These are phyloP conservation scores for Proliferodiscus dingleyae DNA, from an alignment of 2,329 filamentous ascomycete species.

Conservation along the genomic window DNA sequence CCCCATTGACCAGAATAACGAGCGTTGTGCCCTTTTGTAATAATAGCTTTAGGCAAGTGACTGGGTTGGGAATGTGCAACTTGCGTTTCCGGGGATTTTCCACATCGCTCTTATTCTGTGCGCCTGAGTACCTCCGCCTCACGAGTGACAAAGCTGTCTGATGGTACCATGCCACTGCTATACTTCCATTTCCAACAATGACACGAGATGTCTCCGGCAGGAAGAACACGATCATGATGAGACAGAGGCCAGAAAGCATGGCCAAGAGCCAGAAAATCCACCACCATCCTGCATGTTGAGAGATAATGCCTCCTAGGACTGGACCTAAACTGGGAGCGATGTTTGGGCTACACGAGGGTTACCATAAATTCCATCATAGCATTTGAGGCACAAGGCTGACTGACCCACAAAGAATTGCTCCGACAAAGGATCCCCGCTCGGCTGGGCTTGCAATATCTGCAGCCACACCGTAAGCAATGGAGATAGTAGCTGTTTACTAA, in stretches of 20 bases:
- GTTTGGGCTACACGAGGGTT: neutral
- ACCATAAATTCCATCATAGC: no score
- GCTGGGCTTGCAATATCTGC: conserved; percentile 58
- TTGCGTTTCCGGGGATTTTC: neutral
- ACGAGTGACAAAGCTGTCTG: neutral
- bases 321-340: conserved; percentile 29
- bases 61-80: conserved; percentile 32
- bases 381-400: neutral
- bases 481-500: conserved; percentile 38
- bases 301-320: conserved; percentile 45
- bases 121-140: neutral
- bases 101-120: neutral
- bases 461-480: conserved; percentile 54
- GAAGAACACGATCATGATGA: conserved; percentile 44
- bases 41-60: conserved; percentile 34
- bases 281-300: conserved; percentile 42
- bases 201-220: conserved; percentile 39
- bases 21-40: conserved; percentile 34
- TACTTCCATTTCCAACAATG: conserved; percentile 10
- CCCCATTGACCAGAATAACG: conserved; percentile 34
- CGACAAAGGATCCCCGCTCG: conserved; percentile 61
- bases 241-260: conserved; percentile 36
- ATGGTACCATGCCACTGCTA: neutral
- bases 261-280: conserved; percentile 48
- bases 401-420: conserved; percentile 22